Evolutionary conservation across 1,284 basidiomycete species (phyloP), one percentile per base, ranked within the genome.

Genomic region (Kalmanozyma brasiliensis): DNA sequence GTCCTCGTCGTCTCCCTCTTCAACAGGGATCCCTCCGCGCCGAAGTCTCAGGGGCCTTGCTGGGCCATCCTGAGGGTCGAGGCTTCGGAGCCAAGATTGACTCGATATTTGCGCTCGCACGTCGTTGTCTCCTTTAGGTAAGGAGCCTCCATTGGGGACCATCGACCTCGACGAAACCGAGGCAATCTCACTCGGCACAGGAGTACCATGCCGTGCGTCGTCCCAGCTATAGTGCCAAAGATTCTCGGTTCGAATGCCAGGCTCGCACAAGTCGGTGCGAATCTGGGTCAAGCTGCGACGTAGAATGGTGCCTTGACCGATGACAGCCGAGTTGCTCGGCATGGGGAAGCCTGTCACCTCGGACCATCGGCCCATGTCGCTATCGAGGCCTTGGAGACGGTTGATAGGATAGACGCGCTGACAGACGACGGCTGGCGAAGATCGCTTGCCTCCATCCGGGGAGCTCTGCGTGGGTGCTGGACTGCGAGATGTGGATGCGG

Each of bases 331-430:
- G 30, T 44, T 52, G 41, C 41, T 48, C 5, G 66, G 66, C 66
- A 69, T 69, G 9, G 66, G 60, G 33, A 69, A 69, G 20, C 66
- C 56, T 4, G 61, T 57, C 4, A 69, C 52, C 1, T 64, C 36
- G 8, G 51, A 48, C 66, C 66, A 69, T 23, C 60, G 49, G 19
- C 48, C 36, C 56, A 57, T 63, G 43, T 69, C 56, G 8, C 46
- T 57, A 14, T 72, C 69, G 41, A 67, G 44, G 10, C 59, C 69
- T 17, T 59, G 58, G 26, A 73, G 58, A 13, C 66, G 65, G 17
- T 73, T 73, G 33, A 48, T 59, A n/a, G 51, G 58, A 14, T 65
- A 56, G 8, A 73, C 36, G 8, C 57, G 55, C 45, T 73, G 71
- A 42, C 60, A 69, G 20, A 70, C 46, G 35, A 73, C 53, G 0